Evolutionary conservation across 192 early-diverging fungal species (phyloP).

Genomic region (Coemansia sp.): DNA sequence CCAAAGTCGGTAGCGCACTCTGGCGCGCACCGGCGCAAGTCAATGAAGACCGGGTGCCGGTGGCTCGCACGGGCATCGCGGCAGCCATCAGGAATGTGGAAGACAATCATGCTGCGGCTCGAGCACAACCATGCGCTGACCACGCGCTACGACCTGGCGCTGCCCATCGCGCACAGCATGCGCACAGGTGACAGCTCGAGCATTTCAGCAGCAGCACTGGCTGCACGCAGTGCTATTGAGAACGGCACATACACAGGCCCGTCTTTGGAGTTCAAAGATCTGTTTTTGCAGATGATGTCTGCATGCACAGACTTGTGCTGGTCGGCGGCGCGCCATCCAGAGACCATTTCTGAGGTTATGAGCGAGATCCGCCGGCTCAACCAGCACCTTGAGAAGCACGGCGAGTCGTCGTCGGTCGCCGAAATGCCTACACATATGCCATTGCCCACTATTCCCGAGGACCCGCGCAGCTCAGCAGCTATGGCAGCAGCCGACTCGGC

Average conservation of each 20-base stretch:
- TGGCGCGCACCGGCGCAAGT: constrained; percentile 53
- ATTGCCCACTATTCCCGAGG: constrained; percentile 28
- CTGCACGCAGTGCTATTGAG: constrained; percentile 34
- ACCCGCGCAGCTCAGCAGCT: constrained; percentile 3
- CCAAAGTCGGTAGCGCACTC: constrained; percentile 33
- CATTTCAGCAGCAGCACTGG: constrained; percentile 34
- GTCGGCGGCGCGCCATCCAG: constrained; percentile 49
- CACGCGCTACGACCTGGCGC: constrained; percentile 33
- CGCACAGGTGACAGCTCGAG: constrained; percentile 47
- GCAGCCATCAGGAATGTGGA: constrained; percentile 55
- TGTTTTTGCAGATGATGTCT: constrained; percentile 47
- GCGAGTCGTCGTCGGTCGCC: not conserved
- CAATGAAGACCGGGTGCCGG: constrained; percentile 55
- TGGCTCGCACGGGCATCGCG: constrained; percentile 56
- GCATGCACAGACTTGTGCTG: constrained; percentile 54
- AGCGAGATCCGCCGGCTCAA: constrained; percentile 51
- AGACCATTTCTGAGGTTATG: constrained; percentile 44
- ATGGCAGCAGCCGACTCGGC: constrained; percentile 1
- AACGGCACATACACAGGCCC: constrained; percentile 36
- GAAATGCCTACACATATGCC: constrained; percentile 7
- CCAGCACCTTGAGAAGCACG: constrained; percentile 40
- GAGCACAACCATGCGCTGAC: constrained; percentile 54
- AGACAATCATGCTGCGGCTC: constrained; percentile 53
- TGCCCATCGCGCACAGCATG: constrained; percentile 6
- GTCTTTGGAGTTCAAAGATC: constrained; percentile 45